A percentile compares a stretch with the other conserved stretches of the same genome.
Conservation (phyloP, 1,139 yeast genomes). For the Ogataea hybrid region DNA sequence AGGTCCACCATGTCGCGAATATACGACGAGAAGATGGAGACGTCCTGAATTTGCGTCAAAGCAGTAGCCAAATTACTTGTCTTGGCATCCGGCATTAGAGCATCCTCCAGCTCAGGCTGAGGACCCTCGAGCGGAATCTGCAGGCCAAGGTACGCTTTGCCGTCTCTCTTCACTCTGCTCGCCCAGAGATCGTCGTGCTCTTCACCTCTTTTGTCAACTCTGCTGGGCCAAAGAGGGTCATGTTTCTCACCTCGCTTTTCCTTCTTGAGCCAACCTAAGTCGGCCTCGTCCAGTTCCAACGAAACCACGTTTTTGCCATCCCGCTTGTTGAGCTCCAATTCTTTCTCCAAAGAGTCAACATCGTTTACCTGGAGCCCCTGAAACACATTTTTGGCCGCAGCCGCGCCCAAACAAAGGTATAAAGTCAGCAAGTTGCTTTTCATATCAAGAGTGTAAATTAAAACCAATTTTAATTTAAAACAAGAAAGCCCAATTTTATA, state of each 20-base stretch:
- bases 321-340: constrained; percentile 13
- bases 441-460: background rate
- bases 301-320: constrained; percentile 13
- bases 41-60: constrained; percentile 40
- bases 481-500: background rate
- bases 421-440: background rate
- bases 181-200: no score
- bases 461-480: background rate
- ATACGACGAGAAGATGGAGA: constrained; percentile 55
- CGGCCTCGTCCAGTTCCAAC: constrained; percentile 14
- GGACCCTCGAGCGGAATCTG: constrained; percentile 6
- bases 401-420: constrained; percentile 7
- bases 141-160: constrained; percentile 6
- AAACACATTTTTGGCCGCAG: constrained; percentile 23
- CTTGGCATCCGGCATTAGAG: constrained; percentile 29
- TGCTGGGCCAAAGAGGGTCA: no score
- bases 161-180: constrained; percentile 13
- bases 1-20: constrained; percentile 51
- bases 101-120: constrained; percentile 18
- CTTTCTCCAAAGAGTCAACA: constrained; percentile 11
- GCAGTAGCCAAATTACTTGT: constrained; percentile 34
- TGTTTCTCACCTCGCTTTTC: background rate
- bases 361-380: constrained; percentile 8
- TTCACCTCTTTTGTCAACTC: no score
- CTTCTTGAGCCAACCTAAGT: constrained; percentile 4